These are phyloP conservation scores for Neurospora tetraspora DNA, from an alignment of 495 filamentous ascomycete species.

Conservation along the genomic window DNA sequence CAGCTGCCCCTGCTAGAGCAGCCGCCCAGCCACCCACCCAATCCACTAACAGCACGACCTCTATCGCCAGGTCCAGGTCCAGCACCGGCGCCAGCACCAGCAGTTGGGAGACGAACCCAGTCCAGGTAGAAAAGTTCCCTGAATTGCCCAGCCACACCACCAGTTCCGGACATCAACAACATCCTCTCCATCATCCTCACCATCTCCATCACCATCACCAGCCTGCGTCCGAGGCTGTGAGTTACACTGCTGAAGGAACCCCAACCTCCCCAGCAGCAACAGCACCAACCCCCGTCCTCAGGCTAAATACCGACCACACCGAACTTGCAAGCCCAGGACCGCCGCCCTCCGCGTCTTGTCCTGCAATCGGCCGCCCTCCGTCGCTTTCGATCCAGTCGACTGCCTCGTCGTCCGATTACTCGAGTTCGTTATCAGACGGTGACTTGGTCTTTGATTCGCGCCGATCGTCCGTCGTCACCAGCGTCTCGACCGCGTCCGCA, in stretches of 20 bases:
- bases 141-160: conserved; percentile 13
- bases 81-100: conserved; percentile 3
- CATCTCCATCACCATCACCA: background rate
- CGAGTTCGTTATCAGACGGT: conserved; percentile 10
- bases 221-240: background rate
- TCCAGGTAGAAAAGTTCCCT: conserved; percentile 16
- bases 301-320: background rate
- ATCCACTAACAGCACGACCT: background rate
- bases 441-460: conserved; percentile 18
- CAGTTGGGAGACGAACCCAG: background rate
- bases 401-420: conserved; percentile 9
- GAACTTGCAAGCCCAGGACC: background rate
- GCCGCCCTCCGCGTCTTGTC: background rate
- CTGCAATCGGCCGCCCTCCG: conserved; percentile 8
- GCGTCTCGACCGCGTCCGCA: conserved; percentile 8
- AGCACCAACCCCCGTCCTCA: background rate
- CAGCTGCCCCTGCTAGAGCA: background rate
- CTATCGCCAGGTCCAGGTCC: background rate
- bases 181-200: conserved; percentile 1
- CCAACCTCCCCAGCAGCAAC: background rate
- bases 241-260: background rate
- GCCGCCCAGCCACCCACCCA: background rate
- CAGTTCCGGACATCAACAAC: conserved; percentile 3
- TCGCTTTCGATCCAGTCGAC: conserved; percentile 22
- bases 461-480: conserved; percentile 20